Conservation (phyloP, 208 protist genomes). For the Trypanosoma boissoni region DNA sequence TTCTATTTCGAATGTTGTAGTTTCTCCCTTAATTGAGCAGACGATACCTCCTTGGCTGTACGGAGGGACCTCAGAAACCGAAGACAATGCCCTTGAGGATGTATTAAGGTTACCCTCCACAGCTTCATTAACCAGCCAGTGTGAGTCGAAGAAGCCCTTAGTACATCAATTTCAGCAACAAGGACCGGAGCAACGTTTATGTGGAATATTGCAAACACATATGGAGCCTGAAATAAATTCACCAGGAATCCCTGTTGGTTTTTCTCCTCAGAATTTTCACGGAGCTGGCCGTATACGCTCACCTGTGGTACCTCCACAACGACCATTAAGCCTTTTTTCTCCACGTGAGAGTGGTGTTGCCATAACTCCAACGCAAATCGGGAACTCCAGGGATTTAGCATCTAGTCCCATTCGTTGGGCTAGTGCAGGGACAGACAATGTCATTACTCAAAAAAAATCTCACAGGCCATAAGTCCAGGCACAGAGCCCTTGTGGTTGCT, state of each 20-base stretch:
- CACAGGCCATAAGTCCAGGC: neutral
- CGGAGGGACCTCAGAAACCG: neutral
- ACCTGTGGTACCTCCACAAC: neutral
- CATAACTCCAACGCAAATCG: neutral
- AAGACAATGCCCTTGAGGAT: neutral
- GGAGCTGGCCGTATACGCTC: neutral
- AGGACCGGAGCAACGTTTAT: too few relatives aligned
- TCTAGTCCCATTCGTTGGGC: slow-evolving; percentile 4
- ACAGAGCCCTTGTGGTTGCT: neutral
- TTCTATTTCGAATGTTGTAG: neutral
- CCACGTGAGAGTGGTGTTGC: neutral
- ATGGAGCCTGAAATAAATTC: too few relatives aligned
- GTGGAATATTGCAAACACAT: too few relatives aligned
- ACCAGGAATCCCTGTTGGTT: neutral
- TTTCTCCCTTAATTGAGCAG: neutral
- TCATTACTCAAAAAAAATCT: neutral
- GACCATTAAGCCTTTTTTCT: neutral
- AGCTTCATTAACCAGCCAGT: too few relatives aligned
- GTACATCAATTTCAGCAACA: too few relatives aligned
- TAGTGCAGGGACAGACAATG: slow-evolving; percentile 7
- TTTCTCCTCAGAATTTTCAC: neutral
- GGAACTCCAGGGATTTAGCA: neutral
- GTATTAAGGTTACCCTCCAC: neutral
- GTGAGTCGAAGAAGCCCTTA: too few relatives aligned
- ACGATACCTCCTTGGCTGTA: neutral